Evolutionary conservation across 2,329 filamentous ascomycete genomes (phyloP).

Genomic region (Trichoderma arundinaceum): DNA sequence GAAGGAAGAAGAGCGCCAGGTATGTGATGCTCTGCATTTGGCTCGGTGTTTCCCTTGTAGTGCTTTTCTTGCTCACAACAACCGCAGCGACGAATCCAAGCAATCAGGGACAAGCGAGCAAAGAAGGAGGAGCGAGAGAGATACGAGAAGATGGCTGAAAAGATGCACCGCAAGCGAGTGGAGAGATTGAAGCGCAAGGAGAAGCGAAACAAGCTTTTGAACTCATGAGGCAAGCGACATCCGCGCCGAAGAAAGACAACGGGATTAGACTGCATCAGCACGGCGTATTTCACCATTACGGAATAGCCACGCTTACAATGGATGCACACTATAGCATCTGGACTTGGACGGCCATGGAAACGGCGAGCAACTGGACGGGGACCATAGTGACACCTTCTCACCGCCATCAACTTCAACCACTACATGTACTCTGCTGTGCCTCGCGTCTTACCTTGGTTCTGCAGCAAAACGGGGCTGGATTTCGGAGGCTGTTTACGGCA

Average conservation of each 20-base stretch:
- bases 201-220: conserved; percentile 88
- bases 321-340: neutral
- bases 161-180: conserved; percentile 95
- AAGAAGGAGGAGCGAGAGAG: conserved; percentile 92
- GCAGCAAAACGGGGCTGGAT: neutral
- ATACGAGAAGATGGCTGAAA: conserved; percentile 92
- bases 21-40: conserved; percentile 46
- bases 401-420: conserved; percentile 11
- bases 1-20: conserved; percentile 87
- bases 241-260: conserved; percentile 13
- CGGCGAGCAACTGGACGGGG: conserved; percentile 11
- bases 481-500: neutral
- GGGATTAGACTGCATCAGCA: conserved; percentile 12
- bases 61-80: conserved; percentile 19
- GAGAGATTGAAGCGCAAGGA: conserved; percentile 93
- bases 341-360: conserved; percentile 1
- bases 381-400: conserved; percentile 14
- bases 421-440: neutral
- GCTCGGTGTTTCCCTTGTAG: neutral
- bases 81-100: conserved; percentile 72
- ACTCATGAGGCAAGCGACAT: conserved; percentile 56
- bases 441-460: conserved; percentile 6
- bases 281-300: neutral
- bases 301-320: neutral
- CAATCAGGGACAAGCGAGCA: conserved; percentile 81